Evolutionary conservation across 805 yeast species (phyloP).

Genomic region (Maudiozyma serrabonitensis): DNA sequence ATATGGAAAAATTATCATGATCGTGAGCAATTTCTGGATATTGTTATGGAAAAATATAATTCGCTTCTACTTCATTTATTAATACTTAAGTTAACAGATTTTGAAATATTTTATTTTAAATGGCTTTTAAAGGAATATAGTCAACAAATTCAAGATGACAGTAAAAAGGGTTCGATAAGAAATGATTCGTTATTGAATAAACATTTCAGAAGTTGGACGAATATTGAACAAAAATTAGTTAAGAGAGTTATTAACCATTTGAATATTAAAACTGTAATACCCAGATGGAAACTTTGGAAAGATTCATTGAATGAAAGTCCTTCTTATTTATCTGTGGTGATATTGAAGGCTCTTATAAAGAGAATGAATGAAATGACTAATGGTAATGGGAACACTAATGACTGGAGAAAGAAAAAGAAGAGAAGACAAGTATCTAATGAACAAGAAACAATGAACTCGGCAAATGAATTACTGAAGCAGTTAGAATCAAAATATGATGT

Average conservation of each 20-base stretch:
- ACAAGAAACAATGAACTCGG: conserved; percentile 5
- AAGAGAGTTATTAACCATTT: conserved; percentile 7
- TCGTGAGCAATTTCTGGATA: conserved; percentile 8
- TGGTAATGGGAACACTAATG: conserved; percentile 1
- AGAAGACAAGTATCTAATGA: conserved; percentile 6
- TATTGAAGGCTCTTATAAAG: neutral
- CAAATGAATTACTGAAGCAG: neutral
- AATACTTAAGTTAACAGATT: conserved; percentile 10
- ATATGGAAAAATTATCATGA: conserved; percentile 12
- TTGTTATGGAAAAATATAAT: conserved; percentile 8
- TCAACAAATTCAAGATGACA: neutral
- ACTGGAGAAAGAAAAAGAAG: conserved; percentile 17
- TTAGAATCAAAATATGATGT: neutral
- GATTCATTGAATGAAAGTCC: conserved; percentile 6
- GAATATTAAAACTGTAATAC: conserved; percentile 8
- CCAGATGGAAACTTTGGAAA: conserved; percentile 13
- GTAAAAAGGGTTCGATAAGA: neutral
- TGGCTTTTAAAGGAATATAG: conserved; percentile 9
- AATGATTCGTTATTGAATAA: neutral
- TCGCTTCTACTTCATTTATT: conserved; percentile 10
- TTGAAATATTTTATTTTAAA: conserved; percentile 11
- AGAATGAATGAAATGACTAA: neutral
- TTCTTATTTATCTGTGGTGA: conserved; percentile 6
- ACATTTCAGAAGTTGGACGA: conserved; percentile 10
- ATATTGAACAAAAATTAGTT: conserved; percentile 9